phyloP scores from a whole-genome alignment of 116 monocot species.

The Posidonia oceanica region DNA sequence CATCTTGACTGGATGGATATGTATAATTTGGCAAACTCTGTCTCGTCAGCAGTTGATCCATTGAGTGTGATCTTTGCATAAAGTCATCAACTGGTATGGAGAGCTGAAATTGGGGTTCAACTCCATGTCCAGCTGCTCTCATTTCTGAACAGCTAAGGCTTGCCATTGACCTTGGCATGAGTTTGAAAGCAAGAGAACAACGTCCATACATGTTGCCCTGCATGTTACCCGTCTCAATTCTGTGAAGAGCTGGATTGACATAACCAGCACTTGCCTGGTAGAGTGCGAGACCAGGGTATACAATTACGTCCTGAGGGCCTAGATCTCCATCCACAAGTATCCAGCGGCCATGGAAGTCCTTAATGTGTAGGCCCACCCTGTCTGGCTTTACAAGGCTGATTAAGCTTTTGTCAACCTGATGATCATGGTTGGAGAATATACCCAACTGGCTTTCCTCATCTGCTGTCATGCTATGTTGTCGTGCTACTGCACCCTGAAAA shows the following conservation, averaged over 20 bases:
- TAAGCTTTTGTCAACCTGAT: slow-evolving; percentile 85
- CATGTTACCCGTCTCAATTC: slow-evolving; percentile 41
- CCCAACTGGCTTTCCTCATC: slow-evolving; percentile 58
- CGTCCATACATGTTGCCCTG: slow-evolving; percentile 69
- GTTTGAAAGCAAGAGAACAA: slow-evolving; percentile 81
- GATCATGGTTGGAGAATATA: slow-evolving; percentile 60
- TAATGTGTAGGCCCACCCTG: slow-evolving; percentile 66
- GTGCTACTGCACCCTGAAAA: slow-evolving; percentile 33
- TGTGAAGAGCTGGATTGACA: slow-evolving; percentile 62
- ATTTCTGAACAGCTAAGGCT: slow-evolving; percentile 84
- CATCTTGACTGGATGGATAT: slow-evolving; percentile 7
- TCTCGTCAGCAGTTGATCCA: slow-evolving; percentile 55
- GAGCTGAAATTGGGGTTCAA: slow-evolving; percentile 83
- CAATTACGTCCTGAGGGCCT: slow-evolving; percentile 67
- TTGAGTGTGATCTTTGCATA: slow-evolving; percentile 77
- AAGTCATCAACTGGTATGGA: slow-evolving; percentile 80
- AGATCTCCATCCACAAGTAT: slow-evolving; percentile 78
- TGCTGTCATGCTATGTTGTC: slow-evolving; percentile 38
- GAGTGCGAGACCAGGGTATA: slow-evolving; percentile 90
- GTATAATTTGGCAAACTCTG: slow-evolving; percentile 17
- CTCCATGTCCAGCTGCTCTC: slow-evolving; percentile 87
- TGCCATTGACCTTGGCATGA: slow-evolving; percentile 89
- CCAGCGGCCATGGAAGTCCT: slow-evolving; percentile 78
- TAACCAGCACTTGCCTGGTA: slow-evolving; percentile 94
- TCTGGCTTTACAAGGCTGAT: slow-evolving; percentile 77